phyloP scores from a whole-genome alignment of 768 basidiomycete species.

The Thelephora aurantiotincta region DNA sequence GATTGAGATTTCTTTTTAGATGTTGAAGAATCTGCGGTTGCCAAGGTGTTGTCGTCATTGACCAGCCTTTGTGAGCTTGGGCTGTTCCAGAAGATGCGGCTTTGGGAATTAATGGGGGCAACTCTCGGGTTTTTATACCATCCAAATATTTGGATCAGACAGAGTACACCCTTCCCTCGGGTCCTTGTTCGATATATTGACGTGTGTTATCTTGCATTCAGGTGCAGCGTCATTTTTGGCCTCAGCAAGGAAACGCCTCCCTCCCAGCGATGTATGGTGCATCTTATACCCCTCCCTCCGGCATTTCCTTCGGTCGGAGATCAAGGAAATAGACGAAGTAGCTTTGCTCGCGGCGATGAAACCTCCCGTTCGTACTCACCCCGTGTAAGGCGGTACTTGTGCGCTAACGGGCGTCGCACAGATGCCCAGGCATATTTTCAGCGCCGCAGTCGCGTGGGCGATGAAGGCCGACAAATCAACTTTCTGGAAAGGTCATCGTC shows the following conservation, averaged over 20 bases:
- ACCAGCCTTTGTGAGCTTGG: constrained; percentile 85
- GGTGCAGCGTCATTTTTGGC: constrained; percentile 83
- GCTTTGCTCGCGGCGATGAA: constrained; percentile 67
- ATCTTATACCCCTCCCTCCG: constrained; percentile 87
- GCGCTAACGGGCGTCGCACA: constrained; percentile 10
- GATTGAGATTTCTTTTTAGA: constrained; percentile 32
- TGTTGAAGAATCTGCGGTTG: constrained; percentile 89
- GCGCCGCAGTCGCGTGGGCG: constrained; percentile 81
- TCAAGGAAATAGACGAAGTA: constrained; percentile 58
- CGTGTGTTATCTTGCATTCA: constrained; percentile 14
- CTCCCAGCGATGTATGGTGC: constrained; percentile 88
- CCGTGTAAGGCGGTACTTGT: not conserved
- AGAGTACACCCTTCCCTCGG: constrained; percentile 36
- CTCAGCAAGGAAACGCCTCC: constrained; percentile 70
- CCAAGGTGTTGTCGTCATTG: constrained; percentile 75
- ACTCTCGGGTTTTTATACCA: constrained; percentile 86
- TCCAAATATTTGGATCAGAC: constrained; percentile 90
- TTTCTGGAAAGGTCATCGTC: constrained; percentile 55
- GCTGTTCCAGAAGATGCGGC: constrained; percentile 84
- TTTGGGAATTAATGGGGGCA: constrained; percentile 92
- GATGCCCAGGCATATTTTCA: constrained; percentile 62
- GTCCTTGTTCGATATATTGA: not conserved
- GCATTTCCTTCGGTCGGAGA: constrained; percentile 75
- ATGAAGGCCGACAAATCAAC: constrained; percentile 66
- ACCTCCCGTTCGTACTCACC: constrained; percentile 43